phyloP scores from a whole-genome alignment of 1,139 yeast species.

The Zygotorulaspora mrakii region DNA sequence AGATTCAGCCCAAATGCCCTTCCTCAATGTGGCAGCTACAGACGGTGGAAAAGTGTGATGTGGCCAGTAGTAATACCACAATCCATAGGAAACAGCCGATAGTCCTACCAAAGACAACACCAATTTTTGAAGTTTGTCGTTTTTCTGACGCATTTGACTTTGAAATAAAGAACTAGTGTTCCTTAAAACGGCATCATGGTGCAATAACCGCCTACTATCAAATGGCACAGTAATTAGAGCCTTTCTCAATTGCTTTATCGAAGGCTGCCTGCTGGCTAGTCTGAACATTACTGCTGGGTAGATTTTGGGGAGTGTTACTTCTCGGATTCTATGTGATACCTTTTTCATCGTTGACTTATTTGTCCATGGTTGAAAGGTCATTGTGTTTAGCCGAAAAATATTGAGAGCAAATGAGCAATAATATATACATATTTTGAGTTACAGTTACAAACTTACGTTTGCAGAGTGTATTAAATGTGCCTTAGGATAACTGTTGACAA shows the following conservation, averaged over 20 bases:
- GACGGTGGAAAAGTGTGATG: conserved; percentile 49
- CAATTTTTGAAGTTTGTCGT: conserved; percentile 12
- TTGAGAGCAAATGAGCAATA: not conserved
- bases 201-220: conserved; percentile 6
- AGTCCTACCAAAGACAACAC: conserved; percentile 33
- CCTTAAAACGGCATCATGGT: conserved; percentile 4
- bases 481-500: too few species aligned
- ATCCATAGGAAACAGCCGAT: conserved; percentile 38
- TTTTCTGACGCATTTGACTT: conserved; percentile 8
- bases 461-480: too few species aligned
- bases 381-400: not conserved
- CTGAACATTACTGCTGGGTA: conserved; percentile 1
- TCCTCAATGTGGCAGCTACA: conserved; percentile 61
- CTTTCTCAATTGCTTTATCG: not conserved
- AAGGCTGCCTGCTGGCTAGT: not conserved
- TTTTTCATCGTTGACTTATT: not conserved
- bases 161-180: conserved; percentile 42
- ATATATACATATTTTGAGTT: not conserved
- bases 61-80: conserved; percentile 61
- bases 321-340: not conserved
- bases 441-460: too few species aligned
- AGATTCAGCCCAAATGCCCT: conserved; percentile 82
- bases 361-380: not conserved
- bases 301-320: too few species aligned
- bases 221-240: not conserved